Percentiles rank a stretch among this genome's conserved stretches.
Evolutionary conservation across 257 asterid species (phyloP).

Genomic region (Solanum clarkiae): DNA sequence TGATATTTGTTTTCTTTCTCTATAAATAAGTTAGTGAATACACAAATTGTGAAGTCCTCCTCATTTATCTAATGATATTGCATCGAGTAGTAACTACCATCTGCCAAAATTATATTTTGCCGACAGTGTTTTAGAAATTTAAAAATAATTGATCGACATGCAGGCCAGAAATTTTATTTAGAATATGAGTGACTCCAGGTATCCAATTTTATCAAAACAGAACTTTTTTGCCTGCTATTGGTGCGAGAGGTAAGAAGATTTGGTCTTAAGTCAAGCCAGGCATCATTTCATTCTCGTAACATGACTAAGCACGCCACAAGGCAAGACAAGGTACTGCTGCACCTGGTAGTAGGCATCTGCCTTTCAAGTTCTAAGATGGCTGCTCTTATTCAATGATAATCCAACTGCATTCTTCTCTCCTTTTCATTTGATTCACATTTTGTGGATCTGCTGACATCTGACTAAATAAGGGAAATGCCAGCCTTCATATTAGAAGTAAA

Average conservation of each 20-base stretch:
- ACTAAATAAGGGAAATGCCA: background rate
- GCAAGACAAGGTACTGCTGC: background rate
- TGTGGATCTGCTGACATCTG: background rate
- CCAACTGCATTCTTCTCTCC: background rate
- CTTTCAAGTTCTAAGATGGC: background rate
- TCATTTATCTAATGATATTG: background rate
- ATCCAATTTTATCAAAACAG: background rate
- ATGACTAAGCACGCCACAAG: background rate
- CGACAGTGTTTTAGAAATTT: background rate
- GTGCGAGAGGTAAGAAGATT: background rate
- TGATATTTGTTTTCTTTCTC: background rate
- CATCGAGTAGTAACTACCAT: background rate
- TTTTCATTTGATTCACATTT: background rate
- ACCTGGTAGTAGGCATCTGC: background rate
- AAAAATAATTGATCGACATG: background rate
- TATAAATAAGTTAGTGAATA: background rate
- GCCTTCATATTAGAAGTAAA: background rate
- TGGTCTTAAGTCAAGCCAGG: background rate
- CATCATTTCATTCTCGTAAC: background rate
- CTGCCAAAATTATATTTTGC: background rate
- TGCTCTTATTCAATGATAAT: background rate
- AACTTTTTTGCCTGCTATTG: background rate
- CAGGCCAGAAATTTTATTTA: background rate
- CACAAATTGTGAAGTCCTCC: background rate
- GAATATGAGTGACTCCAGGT: background rate